These are phyloP conservation scores for Metschnikowia chrysomelidarum DNA, from an alignment of 805 yeast genomes.

Conservation along the genomic window DNA sequence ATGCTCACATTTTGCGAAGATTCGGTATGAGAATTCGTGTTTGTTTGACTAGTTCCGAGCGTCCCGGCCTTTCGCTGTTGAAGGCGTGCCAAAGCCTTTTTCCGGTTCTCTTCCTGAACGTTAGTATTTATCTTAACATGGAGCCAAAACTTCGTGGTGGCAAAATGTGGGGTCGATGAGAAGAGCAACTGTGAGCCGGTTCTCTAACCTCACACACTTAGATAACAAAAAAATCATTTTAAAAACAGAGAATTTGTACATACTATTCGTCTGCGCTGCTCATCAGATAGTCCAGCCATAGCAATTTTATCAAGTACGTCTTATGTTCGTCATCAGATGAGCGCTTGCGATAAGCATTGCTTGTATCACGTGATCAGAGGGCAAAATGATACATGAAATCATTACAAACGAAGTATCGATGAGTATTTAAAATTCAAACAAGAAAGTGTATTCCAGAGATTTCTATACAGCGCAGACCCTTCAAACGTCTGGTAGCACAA, in stretches of 20 bases:
- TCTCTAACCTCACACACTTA: no score
- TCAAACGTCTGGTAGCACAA: no score
- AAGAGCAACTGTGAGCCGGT: no score
- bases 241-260: conserved; percentile 17
- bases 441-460: conserved; percentile 9
- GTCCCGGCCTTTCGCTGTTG: conserved; percentile 37
- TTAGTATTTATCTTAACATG: conserved; percentile 11
- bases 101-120: conserved; percentile 59
- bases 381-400: background rate
- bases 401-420: background rate
- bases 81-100: conserved; percentile 58
- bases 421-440: conserved; percentile 1
- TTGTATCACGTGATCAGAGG: no score
- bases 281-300: conserved; percentile 29
- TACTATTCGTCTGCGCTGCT: conserved; percentile 36
- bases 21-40: conserved; percentile 6
- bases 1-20: conserved; percentile 9
- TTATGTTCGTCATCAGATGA: background rate
- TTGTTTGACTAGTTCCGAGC: conserved; percentile 3
- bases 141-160: no score
- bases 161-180: conserved; percentile 1
- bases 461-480: conserved; percentile 6
- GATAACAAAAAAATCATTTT: background rate
- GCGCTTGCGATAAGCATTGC: no score
- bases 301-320: background rate